These are phyloP conservation scores for Apiotrichum akiyoshidainum DNA, from an alignment of 1,284 basidiomycete species.

Conservation along the genomic window DNA sequence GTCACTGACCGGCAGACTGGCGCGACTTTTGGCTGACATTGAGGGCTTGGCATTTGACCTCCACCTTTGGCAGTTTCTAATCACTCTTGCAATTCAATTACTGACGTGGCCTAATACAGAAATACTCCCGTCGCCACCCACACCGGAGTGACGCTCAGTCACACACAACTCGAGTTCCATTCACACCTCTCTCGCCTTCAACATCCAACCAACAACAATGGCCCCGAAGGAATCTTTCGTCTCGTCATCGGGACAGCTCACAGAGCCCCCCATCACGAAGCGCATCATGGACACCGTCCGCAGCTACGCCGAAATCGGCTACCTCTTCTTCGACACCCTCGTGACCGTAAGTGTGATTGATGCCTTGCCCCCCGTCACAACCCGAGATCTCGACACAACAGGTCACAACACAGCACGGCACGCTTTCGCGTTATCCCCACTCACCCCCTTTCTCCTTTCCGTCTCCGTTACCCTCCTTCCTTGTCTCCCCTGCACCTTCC, in stretches of 20 bases:
- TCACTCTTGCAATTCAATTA: no score
- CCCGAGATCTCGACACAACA: no score
- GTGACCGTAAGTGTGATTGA: constrained; percentile 39
- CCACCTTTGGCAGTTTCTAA: no score
- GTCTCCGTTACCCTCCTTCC: no score
- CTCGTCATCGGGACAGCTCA: constrained; percentile 36
- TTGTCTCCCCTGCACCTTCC: no score
- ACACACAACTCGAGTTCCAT: not conserved
- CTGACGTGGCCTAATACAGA: not conserved
- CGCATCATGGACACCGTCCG: constrained; percentile 18
- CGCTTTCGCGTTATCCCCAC: no score
- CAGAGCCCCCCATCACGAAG: constrained; percentile 28
- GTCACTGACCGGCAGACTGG: no score
- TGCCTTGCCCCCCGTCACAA: not conserved
- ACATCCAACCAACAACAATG: constrained; percentile 15
- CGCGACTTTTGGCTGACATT: no score
- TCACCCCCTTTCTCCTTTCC: no score
- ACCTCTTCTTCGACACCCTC: constrained; percentile 44
- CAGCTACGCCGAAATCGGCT: constrained; percentile 24
- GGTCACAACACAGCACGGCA: no score
- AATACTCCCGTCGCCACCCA: constrained; percentile 10
- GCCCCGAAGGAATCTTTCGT: constrained; percentile 22
- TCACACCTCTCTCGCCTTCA: not conserved
- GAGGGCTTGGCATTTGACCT: no score
- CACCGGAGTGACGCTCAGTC: not conserved